Evolutionary conservation across 176 grass and related monocot species (phyloP), one percentile per base, ranked within the genome.

Genomic region (Neostapfia colusana): DNA sequence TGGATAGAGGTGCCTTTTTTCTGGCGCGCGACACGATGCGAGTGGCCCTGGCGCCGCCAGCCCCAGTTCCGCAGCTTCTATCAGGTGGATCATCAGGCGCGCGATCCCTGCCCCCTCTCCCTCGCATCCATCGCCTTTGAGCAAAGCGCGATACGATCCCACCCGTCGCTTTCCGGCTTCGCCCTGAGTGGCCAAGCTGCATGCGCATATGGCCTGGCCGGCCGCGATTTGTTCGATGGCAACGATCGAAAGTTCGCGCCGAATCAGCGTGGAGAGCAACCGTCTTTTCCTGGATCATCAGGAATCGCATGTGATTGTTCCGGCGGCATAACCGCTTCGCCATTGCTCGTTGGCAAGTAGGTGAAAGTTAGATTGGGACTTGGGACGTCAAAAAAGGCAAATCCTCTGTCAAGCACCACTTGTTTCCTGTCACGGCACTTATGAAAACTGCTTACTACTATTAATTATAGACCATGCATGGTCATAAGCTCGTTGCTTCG

Each of bases 401-500:
- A 25, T 18, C 3, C 49, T 5, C 17, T 18, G 18, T 2, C 49
- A 7, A 51, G 16, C 23, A 9, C 7, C 28, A 5, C 0, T 68
- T 8, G 59, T 69, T 28, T 34, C 8, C 28, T 70, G 20, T 1
- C 10, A 8, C 35, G 45, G 17, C 20, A 63, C 73, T 3, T 75
- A 45, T n/a, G 2, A 27, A 28, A 31, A 12, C 1, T 7, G 15
- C 10, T 28, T 34, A 17, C 1, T 15, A 31, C 5, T 5, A 40
- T 48, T 72, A 17, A 20, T 25, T 68, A 26, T 4, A 57, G 3
- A 4, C 0, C 55, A 49, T 53, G 63, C n/a, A n/a, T 31, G 1
- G 3, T 31, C 2, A 80, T 75, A 85, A 74, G 84, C 62, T 48
- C 83, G 31, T 41, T 53, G 83, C 49, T 75, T 80, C 24, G 34